Evolutionary conservation across 768 basidiomycete species (phyloP).

Genomic region (Leccinum imitatum): DNA sequence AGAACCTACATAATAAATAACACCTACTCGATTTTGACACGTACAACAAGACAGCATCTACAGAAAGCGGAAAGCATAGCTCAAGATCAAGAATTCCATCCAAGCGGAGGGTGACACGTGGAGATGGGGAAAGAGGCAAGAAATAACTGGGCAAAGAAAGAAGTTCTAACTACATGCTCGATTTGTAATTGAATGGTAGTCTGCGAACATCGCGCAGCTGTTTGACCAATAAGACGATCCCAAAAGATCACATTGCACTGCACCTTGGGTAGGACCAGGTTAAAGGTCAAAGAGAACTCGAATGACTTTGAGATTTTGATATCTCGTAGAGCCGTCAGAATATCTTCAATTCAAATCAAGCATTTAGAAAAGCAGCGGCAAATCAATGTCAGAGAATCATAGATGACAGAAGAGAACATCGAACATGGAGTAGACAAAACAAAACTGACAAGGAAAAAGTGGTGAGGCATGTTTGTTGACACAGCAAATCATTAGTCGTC

Average conservation of each 20-base stretch:
- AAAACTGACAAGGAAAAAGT: conserved; percentile 1
- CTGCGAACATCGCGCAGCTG: conserved; percentile 17
- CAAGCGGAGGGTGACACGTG: not conserved
- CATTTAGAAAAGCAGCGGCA: not conserved
- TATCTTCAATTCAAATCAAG: conserved; percentile 25
- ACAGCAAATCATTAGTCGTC: conserved; percentile 21
- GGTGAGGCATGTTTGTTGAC: not conserved
- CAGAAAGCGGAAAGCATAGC: conserved; percentile 9
- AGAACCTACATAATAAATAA: conserved; percentile 8
- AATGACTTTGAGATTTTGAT: conserved; percentile 17
- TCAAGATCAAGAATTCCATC: not conserved
- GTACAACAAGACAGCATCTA: conserved; percentile 7
- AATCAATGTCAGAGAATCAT: conserved; percentile 8
- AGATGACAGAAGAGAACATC: conserved; percentile 14
- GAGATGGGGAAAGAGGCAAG: not conserved
- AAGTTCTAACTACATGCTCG: not conserved
- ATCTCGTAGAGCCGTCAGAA: conserved; percentile 27
- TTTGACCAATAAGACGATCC: conserved; percentile 36
- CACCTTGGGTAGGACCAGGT: conserved; percentile 21
- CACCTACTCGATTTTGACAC: not conserved
- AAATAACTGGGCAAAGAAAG: not conserved
- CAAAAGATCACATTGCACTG: conserved; percentile 17
- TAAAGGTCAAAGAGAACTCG: conserved; percentile 34
- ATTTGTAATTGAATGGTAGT: conserved; percentile 22
- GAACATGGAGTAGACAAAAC: conserved; percentile 4